Conservation (phyloP, 805 yeast genomes). For the Pichia pseudocactophila region DNA sequence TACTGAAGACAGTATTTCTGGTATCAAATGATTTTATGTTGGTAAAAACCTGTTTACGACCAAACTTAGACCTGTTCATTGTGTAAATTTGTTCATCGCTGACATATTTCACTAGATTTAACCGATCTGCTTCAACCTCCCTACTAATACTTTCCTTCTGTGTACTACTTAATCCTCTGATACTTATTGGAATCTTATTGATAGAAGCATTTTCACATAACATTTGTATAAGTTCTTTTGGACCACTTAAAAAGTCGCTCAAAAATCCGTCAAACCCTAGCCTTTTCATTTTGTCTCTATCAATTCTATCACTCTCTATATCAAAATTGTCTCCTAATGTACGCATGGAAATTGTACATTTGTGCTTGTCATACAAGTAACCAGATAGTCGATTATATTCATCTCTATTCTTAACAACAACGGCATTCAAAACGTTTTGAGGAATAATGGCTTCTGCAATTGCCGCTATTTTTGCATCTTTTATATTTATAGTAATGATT, state of each 20-base stretch:
- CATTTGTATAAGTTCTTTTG: constrained; percentile 62
- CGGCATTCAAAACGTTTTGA: constrained; percentile 44
- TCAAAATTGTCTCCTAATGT: constrained; percentile 23
- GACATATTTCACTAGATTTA: constrained; percentile 47
- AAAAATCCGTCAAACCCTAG: constrained; percentile 78
- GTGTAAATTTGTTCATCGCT: constrained; percentile 47
- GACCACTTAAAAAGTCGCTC: constrained; percentile 65
- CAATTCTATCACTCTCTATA: constrained; percentile 8
- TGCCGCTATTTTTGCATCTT: constrained; percentile 39
- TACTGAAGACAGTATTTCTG: constrained; percentile 25
- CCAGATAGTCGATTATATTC: constrained; percentile 41
- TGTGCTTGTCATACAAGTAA: constrained; percentile 31
- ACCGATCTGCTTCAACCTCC: constrained; percentile 30
- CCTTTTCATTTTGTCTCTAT: constrained; percentile 22
- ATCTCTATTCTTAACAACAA: constrained; percentile 48
- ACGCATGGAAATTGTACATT: constrained; percentile 44
- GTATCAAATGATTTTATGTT: constrained; percentile 27
- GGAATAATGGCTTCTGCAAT: constrained; percentile 52
- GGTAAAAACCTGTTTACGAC: constrained; percentile 44
- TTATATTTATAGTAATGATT: constrained; percentile 49
- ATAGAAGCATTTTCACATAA: constrained; percentile 46
- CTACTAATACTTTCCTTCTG: constrained; percentile 29
- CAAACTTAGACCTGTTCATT: constrained; percentile 54
- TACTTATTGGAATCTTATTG: constrained; percentile 55
- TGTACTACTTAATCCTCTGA: constrained; percentile 32